Evolutionary conservation across 179 eudicot genomes (phyloP), one percentile per base, ranked within the genome.

Genomic region (Sideroxylon spinosum): DNA sequence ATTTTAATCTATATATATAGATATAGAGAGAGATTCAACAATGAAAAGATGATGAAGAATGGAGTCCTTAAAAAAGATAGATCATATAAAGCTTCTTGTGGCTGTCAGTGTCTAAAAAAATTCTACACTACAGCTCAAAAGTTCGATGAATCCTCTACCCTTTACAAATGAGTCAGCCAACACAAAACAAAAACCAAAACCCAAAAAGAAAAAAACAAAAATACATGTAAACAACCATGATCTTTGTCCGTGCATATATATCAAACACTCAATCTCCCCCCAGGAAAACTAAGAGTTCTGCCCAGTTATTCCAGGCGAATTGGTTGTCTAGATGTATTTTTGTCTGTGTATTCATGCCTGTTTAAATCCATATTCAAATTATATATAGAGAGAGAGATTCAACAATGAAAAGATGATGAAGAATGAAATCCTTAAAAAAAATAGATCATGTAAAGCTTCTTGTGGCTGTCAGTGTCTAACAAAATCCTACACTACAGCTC

Each of bases 401-500:
- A 62, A 7, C 13, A 20, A n/a, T 9, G 11, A 20, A 7, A 16
- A 22, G 11, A 22, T 5, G 8, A 25, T n/a, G 14, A 10, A 0
- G 22, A 7, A 7, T 0, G 28, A 22, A 62, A 8, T 22, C 8
- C 8, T 19, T 37, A 37, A 44, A 28, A 59, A 67, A 8, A 57
- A 67, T 76, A n/a, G 56, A 55, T 77, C 46, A 17, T 20, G 79
- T 68, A 56, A 74, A 17, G 65, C 57, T 49, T 63, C 25, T 55
- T 44, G 63, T 37, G 68, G 74, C 55, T 79, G 73, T 55, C 44
- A 37, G 22, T 67, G 68, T 46, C 44, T 16, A 0, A 60, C 53
- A 81, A 48, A 78, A 74, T 46, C 60, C 79, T 76, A 48, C 20
- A 20, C 73, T 72, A 29, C 76, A 64, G 73, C 65, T 73, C 71